A percentile compares a stretch with the other conserved stretches of the same genome.
phyloP scores from a whole-genome alignment of 192 early-diverging fungal species.

The Gigaspora rosea region DNA sequence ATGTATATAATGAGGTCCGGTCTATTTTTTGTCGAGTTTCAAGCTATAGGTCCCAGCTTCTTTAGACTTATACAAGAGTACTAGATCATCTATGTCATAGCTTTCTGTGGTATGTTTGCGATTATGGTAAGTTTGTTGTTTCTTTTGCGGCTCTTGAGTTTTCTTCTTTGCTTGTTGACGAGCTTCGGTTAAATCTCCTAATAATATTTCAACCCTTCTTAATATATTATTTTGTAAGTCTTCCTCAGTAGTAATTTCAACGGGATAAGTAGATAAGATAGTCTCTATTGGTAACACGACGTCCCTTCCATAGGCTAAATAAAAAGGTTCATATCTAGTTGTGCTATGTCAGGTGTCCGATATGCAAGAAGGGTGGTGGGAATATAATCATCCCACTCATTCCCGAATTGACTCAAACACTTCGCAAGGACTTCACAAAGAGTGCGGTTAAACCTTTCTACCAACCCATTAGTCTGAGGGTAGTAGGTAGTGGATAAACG shows the following conservation, averaged over 20 bases:
- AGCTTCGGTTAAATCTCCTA: background rate
- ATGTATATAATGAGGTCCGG: slow-evolving; percentile 12
- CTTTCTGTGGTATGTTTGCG: background rate
- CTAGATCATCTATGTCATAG: too few species aligned
- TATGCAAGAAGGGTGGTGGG: background rate
- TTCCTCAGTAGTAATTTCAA: background rate
- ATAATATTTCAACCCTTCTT: background rate
- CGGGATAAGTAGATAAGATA: background rate
- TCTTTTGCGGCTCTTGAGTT: background rate
- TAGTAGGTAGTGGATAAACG: slow-evolving; percentile 31
- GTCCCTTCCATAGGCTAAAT: background rate
- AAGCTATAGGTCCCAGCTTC: background rate
- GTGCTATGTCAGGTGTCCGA: background rate
- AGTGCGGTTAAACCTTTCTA: background rate
- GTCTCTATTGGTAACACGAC: background rate
- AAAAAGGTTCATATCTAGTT: slow-evolving; percentile 3
- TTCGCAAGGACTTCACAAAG: background rate
- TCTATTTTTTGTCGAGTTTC: background rate
- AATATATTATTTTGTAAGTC: background rate
- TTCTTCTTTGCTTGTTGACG: background rate
- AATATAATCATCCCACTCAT: background rate
- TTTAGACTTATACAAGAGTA: background rate
- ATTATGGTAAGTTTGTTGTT: background rate
- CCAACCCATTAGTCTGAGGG: slow-evolving; percentile 25
- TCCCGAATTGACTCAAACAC: background rate